phyloP scores from a whole-genome alignment of 805 yeast species.

The Candida dajiaensis region DNA sequence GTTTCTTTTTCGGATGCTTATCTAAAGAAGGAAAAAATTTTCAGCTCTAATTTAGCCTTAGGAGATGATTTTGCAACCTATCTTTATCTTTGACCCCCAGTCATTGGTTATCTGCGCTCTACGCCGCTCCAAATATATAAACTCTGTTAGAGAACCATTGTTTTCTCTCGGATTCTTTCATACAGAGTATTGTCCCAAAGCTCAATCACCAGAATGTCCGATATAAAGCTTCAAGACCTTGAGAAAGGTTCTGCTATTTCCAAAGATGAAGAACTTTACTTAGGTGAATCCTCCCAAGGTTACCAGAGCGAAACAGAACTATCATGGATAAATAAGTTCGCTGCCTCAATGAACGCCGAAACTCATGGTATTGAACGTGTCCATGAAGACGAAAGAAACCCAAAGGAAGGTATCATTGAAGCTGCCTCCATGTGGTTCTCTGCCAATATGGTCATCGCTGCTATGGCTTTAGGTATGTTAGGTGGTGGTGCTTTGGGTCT shows the following conservation, averaged over 20 bases:
- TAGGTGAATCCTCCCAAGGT: conserved; percentile 19
- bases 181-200: not conserved
- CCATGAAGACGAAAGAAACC: conserved; percentile 70
- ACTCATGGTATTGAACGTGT: conserved; percentile 76
- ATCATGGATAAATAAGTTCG: conserved; percentile 18
- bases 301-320: conserved; percentile 12
- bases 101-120: not conserved
- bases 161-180: not conserved
- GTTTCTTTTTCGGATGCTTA: not conserved
- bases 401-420: conserved; percentile 48
- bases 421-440: conserved; percentile 89
- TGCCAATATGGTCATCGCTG: conserved; percentile 81
- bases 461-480: conserved; percentile 74
- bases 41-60: not conserved
- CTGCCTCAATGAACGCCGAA: conserved; percentile 37
- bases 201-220: conserved; percentile 4
- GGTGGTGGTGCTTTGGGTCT: conserved; percentile 56
- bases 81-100: not conserved
- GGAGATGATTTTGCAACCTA: not conserved
- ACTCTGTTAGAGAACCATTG: not conserved
- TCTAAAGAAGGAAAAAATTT: not conserved
- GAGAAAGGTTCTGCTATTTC: conserved; percentile 15
- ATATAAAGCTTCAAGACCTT: conserved; percentile 17
- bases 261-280: conserved; percentile 14
- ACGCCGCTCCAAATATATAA: not conserved